phyloP scores from a whole-genome alignment of 225 moss, liverwort and hornwort species.

The Sphagnum tenellum region DNA sequence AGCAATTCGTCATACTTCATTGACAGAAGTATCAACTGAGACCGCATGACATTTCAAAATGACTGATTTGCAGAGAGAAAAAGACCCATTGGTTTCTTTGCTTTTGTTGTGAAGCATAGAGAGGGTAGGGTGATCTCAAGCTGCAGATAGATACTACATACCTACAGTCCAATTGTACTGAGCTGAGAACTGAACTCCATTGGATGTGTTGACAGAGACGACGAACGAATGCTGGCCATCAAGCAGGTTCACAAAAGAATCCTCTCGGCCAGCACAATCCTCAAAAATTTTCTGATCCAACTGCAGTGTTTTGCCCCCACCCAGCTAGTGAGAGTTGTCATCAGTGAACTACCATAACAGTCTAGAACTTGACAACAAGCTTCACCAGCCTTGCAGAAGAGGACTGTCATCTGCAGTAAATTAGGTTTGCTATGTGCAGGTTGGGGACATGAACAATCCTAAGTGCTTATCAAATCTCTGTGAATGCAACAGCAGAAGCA shows the following conservation, averaged over 20 bases:
- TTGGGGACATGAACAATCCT: constrained; percentile 3
- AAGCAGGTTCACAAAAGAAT: constrained; percentile 27
- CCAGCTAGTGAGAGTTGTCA: background rate
- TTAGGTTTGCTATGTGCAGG: constrained; percentile 1
- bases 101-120: background rate
- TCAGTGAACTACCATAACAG: background rate
- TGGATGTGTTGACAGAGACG: constrained; percentile 35
- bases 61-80: background rate
- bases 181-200: constrained; percentile 32
- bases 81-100: background rate
- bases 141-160: constrained; percentile 5
- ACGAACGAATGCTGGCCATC: constrained; percentile 46
- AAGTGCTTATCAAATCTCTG: constrained; percentile 1
- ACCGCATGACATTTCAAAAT: too few relatives aligned
- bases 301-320: constrained; percentile 24
- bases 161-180: constrained; percentile 55
- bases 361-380: background rate
- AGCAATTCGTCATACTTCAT: background rate
- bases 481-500: background rate
- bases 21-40: background rate
- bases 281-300: constrained; percentile 37
- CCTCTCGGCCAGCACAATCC: constrained; percentile 47
- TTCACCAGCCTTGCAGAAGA: too few relatives aligned
- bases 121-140: background rate
- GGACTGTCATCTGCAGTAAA: background rate